Evolutionary conservation across 108 stramenopile genomes (phyloP), one percentile per base, ranked within the genome.

Genomic region (Nitzschia inconspicua): DNA sequence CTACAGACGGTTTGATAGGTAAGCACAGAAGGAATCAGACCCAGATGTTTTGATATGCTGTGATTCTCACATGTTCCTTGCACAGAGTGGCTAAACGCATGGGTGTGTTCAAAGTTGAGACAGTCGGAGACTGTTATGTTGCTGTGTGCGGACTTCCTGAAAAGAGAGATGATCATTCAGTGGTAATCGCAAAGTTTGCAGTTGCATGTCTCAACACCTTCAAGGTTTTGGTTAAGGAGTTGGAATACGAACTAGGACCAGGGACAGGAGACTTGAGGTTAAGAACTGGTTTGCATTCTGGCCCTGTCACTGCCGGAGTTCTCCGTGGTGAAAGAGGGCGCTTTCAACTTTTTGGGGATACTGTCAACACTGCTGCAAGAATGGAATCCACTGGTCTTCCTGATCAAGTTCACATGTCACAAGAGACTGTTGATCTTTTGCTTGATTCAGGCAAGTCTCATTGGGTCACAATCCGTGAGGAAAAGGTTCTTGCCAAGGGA

Each of bases 291-390:
- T 40, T 62, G 5, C 58, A 68, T 29, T 48, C 46, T 24, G 66
- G 66, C 6, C 47, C 57, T 24, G 66, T 68, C 55, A 68, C 57
- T 13, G 66, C 42, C 14, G 66, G 66, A 8, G 64, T 65, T 0
- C 31, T 65, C 8, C 41, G 64, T 13, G 64, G 66, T 2, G 53
- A 36, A 0, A 52, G 53, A 22, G 60, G 64, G 2, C 58, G 68
- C 6, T 85, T 77, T 65, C 59, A 65, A 39, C 29, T 75, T 13
- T 68, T 76, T 55, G 75, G 75, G 0, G 75, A 76, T 52, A 78
- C 83, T 11, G 80, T 88, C 13, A 88, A 84, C 54, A 76, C 79
- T 8, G 57, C 83, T 9, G 46, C 72, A 4, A 58, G 86, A 4
- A 84, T 88, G 78, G 83, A 88, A 56, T 73, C 73, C 23, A 73